Conservation (phyloP, 2,329 filamentous ascomycete genomes). For the Fusarium pseudoanthophilum region DNA sequence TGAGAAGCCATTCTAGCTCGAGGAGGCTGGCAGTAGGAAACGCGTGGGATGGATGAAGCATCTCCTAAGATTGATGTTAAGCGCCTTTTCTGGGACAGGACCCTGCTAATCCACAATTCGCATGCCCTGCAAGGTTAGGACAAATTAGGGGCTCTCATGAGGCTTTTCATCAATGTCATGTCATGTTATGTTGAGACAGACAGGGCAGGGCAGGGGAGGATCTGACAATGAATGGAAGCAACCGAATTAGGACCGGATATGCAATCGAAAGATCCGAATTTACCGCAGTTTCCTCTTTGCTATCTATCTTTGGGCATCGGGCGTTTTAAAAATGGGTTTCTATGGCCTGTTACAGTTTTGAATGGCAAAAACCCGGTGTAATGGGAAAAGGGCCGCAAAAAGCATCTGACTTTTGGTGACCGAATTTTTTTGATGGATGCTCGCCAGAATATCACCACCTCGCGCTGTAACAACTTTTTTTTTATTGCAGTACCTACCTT, state of each 20-base stretch:
- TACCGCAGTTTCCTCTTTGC: constrained; percentile 25
- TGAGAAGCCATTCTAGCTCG: constrained; percentile 18
- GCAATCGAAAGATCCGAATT: constrained; percentile 26
- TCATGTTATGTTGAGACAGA: constrained; percentile 6
- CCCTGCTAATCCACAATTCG: constrained; percentile 11
- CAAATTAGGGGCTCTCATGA: constrained; percentile 20
- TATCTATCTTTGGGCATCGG: constrained; percentile 11
- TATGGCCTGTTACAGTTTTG: constrained; percentile 23
- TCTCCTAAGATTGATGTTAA: neutral
- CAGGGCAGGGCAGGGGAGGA: neutral
- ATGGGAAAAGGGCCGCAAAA: constrained; percentile 39
- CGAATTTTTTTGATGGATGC: neutral
- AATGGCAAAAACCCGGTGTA: constrained; percentile 32
- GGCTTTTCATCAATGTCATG: constrained; percentile 18
- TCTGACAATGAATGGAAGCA: constrained; percentile 20
- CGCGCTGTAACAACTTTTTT: neutral
- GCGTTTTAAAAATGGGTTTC: constrained; percentile 30
- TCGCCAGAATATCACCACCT: constrained; percentile 22
- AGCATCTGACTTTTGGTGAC: constrained; percentile 35
- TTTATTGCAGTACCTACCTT: neutral
- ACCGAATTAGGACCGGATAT: constrained; percentile 30
- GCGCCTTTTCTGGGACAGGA: constrained; percentile 1
- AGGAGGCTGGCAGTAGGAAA: constrained; percentile 11
- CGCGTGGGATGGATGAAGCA: constrained; percentile 28
- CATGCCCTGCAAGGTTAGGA: neutral